Evolutionary conservation across 2,329 filamentous ascomycete genomes (phyloP).

Genomic region (Neoascochyta sp.): DNA sequence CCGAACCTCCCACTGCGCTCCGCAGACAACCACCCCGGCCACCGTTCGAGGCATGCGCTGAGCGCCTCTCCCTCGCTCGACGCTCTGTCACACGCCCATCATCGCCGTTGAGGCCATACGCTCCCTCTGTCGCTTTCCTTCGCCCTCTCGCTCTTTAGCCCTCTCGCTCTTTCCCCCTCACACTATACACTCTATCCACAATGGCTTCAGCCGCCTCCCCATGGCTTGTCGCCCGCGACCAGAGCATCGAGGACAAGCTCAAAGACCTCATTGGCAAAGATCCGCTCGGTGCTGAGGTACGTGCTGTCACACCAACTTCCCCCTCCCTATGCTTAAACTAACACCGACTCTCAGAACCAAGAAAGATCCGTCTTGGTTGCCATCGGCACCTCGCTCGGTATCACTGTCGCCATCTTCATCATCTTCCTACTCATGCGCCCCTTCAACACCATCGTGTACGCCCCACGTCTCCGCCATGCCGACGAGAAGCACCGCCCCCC

Average conservation of each 20-base stretch:
- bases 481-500: conserved; percentile 88
- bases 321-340: conserved; percentile 5
- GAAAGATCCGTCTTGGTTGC: conserved; percentile 70
- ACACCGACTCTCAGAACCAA: conserved; percentile 45
- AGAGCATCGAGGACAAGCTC: conserved; percentile 30
- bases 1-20: no score
- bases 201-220: conserved; percentile 18
- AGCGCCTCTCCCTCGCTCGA: conserved; percentile 11
- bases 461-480: conserved; percentile 87
- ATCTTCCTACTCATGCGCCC: conserved; percentile 87
- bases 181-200: conserved; percentile 11
- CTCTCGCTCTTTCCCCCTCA: conserved; percentile 5
- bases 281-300: conserved; percentile 25
- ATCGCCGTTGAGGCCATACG: neutral
- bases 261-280: conserved; percentile 28
- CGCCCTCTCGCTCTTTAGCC: conserved; percentile 4
- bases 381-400: conserved; percentile 71
- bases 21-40: no score
- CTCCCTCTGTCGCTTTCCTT: conserved; percentile 6
- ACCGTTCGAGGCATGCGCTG: conserved; percentile 10
- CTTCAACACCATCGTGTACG: conserved; percentile 88
- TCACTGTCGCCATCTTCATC: conserved; percentile 70
- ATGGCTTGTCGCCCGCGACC: conserved; percentile 24
- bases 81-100: conserved; percentile 8
- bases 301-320: conserved; percentile 1